Conservation (phyloP, 2,329 filamentous ascomycete genomes). For the Cryphonectria nitschkei region DNA sequence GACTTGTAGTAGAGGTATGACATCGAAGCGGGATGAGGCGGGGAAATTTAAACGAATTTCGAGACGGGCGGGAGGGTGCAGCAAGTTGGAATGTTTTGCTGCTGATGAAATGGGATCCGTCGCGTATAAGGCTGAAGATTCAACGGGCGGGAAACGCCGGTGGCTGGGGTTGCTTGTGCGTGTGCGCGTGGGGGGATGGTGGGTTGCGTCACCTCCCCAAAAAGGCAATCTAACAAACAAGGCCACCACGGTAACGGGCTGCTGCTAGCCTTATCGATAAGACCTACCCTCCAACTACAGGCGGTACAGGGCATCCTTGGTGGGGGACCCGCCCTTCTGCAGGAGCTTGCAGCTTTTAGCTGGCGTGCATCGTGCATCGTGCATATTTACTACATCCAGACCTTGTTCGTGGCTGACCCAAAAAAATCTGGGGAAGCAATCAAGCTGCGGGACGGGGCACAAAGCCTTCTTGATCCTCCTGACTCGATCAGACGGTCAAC, state of each 20-base stretch:
- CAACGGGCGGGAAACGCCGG: conserved; percentile 4
- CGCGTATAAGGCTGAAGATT: conserved; percentile 5
- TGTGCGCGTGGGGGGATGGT: background rate
- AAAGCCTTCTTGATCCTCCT: background rate
- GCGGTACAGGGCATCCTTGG: background rate
- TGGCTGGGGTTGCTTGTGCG: conserved; percentile 16
- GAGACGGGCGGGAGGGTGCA: conserved; percentile 19
- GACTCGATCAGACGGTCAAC: conserved; percentile 1
- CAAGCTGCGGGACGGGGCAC: background rate
- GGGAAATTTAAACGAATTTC: conserved; percentile 1
- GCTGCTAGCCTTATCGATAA: conserved; percentile 7
- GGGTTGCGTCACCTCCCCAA: conserved; percentile 23
- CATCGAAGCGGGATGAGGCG: background rate
- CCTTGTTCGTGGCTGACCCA: background rate
- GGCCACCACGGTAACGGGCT: conserved; percentile 19
- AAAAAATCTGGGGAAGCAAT: conserved; percentile 23
- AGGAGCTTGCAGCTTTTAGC: conserved; percentile 2
- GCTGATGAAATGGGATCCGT: background rate
- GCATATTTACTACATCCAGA: background rate
- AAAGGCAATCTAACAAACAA: conserved; percentile 20
- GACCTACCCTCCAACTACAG: background rate
- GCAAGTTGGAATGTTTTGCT: background rate
- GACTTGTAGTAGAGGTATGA: background rate
- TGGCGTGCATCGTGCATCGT: background rate
- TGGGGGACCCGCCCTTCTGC: background rate